These are phyloP conservation scores for Chaetomium sp. DNA, from an alignment of 2,329 filamentous ascomycete genomes.

Conservation along the genomic window DNA sequence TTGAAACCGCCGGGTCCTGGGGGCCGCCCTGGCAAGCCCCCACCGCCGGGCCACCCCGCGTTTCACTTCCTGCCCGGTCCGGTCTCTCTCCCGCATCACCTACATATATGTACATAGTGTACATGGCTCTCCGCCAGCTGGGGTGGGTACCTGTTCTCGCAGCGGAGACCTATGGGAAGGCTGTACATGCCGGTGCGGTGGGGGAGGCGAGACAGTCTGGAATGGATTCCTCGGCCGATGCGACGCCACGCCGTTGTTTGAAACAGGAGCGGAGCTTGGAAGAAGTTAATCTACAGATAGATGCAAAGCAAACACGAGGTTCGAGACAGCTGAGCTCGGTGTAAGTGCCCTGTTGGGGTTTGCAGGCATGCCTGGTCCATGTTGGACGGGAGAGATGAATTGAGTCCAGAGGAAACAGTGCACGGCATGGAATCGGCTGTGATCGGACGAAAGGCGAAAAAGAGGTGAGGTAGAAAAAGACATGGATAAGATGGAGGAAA, in stretches of 20 bases:
- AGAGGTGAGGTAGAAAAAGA: background rate
- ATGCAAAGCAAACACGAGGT: background rate
- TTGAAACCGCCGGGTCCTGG: conserved; percentile 25
- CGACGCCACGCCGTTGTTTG: background rate
- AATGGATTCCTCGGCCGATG: background rate
- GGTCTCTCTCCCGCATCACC: conserved; percentile 20
- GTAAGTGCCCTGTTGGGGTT: background rate
- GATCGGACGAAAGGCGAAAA: background rate
- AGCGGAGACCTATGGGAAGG: background rate
- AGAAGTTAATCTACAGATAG: background rate
- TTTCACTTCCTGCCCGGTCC: conserved; percentile 30
- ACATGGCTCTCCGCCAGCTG: background rate
- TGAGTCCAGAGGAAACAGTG: background rate
- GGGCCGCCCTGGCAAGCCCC: conserved; percentile 16
- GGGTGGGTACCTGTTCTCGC: background rate
- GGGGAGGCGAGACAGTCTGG: background rate
- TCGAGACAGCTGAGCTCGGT: conserved; percentile 1
- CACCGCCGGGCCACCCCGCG: conserved; percentile 25
- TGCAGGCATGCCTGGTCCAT: background rate
- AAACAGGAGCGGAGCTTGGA: conserved; percentile 12
- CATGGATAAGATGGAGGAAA: too few species aligned
- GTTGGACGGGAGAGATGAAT: background rate
- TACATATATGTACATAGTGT: background rate
- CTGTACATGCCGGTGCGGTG: background rate
- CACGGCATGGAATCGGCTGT: background rate